Conservation (phyloP, 192 early-diverging fungal genomes). For the Lunasporangiospora selenospora region DNA sequence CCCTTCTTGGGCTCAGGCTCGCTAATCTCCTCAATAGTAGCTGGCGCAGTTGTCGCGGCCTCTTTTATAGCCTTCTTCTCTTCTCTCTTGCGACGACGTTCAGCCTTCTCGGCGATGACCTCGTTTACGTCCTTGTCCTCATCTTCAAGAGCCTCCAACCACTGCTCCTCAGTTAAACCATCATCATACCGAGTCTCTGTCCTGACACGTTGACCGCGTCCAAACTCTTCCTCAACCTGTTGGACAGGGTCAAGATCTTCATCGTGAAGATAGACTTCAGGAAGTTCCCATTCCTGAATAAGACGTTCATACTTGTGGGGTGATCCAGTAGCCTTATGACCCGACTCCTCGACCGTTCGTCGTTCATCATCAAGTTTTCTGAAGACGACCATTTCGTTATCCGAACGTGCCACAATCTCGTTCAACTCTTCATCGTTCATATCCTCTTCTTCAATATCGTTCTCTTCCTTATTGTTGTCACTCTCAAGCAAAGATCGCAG, state of each 20-base stretch:
- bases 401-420: conserved; percentile 87
- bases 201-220: conserved; percentile 77
- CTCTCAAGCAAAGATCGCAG: conserved; percentile 83
- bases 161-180: conserved; percentile 94
- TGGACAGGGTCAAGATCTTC: conserved; percentile 54
- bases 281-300: conserved; percentile 87
- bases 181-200: conserved; percentile 89
- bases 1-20: conserved; percentile 50
- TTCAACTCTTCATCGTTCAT: conserved; percentile 92
- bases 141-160: conserved; percentile 77
- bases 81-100: conserved; percentile 49
- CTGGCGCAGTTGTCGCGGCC: conserved; percentile 2
- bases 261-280: conserved; percentile 77
- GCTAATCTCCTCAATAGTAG: conserved; percentile 10
- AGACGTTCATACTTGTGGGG: conserved; percentile 74
- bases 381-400: conserved; percentile 81
- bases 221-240: conserved; percentile 61
- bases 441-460: conserved; percentile 69
- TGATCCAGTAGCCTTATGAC: conserved; percentile 60
- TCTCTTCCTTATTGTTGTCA: conserved; percentile 82
- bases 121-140: conserved; percentile 69
- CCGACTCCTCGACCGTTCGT: conserved; percentile 45
- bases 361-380: conserved; percentile 80
- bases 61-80: conserved; percentile 40
- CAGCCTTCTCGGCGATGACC: conserved; percentile 53